phyloP scores from a whole-genome alignment of 768 basidiomycete species.

The Galerina sulciceps region DNA sequence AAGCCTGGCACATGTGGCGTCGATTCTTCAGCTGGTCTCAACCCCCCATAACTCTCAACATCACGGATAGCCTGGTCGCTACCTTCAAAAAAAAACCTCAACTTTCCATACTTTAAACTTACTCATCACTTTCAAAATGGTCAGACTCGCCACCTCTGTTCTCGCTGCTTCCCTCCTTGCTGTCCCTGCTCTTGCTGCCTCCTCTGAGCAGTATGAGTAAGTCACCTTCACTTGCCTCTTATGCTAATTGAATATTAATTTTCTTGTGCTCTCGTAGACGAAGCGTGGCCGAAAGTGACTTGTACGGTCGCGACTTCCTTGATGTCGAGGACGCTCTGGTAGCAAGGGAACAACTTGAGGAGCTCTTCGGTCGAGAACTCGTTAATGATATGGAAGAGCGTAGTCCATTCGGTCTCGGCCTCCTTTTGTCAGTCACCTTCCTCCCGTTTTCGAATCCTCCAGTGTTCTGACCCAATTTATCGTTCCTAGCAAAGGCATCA shows the following conservation, averaged over 20 bases:
- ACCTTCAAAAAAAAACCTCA: background rate
- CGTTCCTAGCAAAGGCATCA: conserved; percentile 4
- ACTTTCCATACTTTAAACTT: background rate
- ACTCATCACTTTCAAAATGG: conserved; percentile 13
- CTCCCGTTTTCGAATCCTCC: background rate
- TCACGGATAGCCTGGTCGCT: conserved; percentile 18
- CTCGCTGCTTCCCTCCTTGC: conserved; percentile 15
- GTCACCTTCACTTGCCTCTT: background rate
- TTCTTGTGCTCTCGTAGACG: background rate
- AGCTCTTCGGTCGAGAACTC: conserved; percentile 13
- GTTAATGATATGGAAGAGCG: conserved; percentile 14
- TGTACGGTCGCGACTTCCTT: conserved; percentile 9
- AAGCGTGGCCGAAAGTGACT: background rate
- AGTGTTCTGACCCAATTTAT: background rate
- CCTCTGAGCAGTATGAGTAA: conserved; percentile 14
- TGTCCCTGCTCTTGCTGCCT: conserved; percentile 18
- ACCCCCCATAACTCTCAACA: conserved; percentile 7
- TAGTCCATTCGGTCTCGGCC: conserved; percentile 13
- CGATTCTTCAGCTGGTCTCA: conserved; percentile 25
- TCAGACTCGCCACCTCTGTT: conserved; percentile 17
- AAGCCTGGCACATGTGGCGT: background rate
- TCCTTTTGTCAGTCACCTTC: conserved; percentile 1
- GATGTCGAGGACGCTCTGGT: background rate
- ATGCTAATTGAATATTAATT: background rate
- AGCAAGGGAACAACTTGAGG: conserved; percentile 4